Conservation (phyloP, 306 rosid species). For the Casuarina cunninghamiana region DNA sequence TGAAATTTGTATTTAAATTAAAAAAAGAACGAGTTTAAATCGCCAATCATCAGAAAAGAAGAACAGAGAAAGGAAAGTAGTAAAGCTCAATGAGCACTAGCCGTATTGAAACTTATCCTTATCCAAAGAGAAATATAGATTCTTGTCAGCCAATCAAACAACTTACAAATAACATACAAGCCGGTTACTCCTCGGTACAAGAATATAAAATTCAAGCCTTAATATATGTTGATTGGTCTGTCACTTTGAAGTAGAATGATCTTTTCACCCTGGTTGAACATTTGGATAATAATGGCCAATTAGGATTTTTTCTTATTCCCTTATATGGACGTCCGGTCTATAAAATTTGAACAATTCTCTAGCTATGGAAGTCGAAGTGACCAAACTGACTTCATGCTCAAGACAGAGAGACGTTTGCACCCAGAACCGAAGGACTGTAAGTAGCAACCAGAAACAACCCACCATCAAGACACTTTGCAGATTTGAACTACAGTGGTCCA, state of each 20-base stretch:
- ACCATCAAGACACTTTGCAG: conserved; percentile 45
- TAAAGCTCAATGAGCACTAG: too few species aligned
- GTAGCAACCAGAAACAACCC: conserved; percentile 51
- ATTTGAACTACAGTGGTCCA: conserved; percentile 48
- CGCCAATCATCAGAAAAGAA: too few species aligned
- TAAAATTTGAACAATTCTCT: conserved; percentile 52
- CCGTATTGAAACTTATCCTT: too few species aligned
- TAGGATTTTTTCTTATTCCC: conserved; percentile 43
- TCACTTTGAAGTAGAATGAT: background rate
- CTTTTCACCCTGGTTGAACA: conserved; percentile 23
- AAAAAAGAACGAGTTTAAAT: too few species aligned
- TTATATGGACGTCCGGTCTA: conserved; percentile 47
- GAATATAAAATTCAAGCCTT: too few species aligned
- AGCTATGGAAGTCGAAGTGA: conserved; percentile 34
- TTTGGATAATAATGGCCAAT: conserved; percentile 40
- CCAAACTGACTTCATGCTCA: conserved; percentile 46
- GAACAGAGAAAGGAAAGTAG: too few species aligned
- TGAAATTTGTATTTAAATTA: too few species aligned
- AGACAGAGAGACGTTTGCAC: conserved; percentile 49
- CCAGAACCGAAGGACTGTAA: conserved; percentile 53
- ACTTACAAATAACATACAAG: too few species aligned
- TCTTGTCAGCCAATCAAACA: too few species aligned
- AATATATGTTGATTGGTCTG: background rate
- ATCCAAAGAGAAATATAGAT: too few species aligned
- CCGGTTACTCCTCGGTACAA: too few species aligned